A percentile compares a stretch with the other conserved stretches of the same genome.
Evolutionary conservation across 306 rosid species (phyloP).

Genomic region (Hippophae gyantsensis): DNA sequence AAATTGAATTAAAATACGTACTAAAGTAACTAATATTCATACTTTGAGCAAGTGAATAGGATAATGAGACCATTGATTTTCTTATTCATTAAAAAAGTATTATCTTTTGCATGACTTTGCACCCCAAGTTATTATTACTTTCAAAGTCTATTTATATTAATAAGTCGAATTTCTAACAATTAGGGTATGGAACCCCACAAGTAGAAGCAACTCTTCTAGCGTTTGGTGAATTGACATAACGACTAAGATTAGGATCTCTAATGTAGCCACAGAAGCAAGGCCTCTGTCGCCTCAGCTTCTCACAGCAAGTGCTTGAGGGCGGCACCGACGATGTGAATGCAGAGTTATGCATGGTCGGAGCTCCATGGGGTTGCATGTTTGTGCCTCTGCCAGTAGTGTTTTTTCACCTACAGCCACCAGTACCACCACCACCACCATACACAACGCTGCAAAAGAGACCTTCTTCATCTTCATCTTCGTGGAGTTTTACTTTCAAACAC

Average conservation of each 20-base stretch:
- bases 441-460: not conserved
- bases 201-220: constrained; percentile 24
- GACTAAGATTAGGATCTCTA: constrained; percentile 34
- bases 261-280: constrained; percentile 55
- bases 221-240: constrained; percentile 29
- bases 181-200: no score
- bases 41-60: no score
- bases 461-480: no score
- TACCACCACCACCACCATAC: not conserved
- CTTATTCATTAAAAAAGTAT: no score
- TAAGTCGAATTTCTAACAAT: no score
- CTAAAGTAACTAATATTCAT: no score
- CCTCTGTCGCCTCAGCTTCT: constrained; percentile 41
- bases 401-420: not conserved
- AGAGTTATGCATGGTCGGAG: constrained; percentile 7
- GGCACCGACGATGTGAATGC: constrained; percentile 1
- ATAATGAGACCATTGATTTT: no score
- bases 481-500: no score
- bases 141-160: no score
- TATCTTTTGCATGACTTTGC: no score
- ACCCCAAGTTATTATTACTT: no score
- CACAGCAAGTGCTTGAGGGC: constrained; percentile 40
- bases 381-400: not conserved
- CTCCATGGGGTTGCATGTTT: constrained; percentile 16
- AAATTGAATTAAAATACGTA: no score